Conservation (phyloP, 345 rosid genomes). For the Arabidopsis thaliana region TAIR10.1 NC_003074.8:6369001-6369500, state of each 20-base stretch:
- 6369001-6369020: neutral
- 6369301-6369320: constrained; percentile 97
- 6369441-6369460: neutral
- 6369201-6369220: constrained; percentile 96
- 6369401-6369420: constrained; percentile 91
- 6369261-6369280: constrained; percentile 14
- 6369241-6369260: neutral
- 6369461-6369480: constrained; percentile 8
- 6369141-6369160: constrained; percentile 86
- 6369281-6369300: neutral
- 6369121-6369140: constrained; percentile 96
- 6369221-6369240: constrained; percentile 46
- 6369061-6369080: neutral
- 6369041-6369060: neutral
- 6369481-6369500: constrained; percentile 58
- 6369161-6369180: constrained; percentile 95
- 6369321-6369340: constrained; percentile 99
- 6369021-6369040: neutral
- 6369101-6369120: constrained; percentile 98
- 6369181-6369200: constrained; percentile 99
- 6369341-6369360: constrained; percentile 90
- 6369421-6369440: constrained; percentile 31
- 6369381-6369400: constrained; percentile 99
- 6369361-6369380: constrained; percentile 95
- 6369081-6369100: constrained; percentile 80